These are phyloP conservation scores for Pseudogymnoascus destructans DNA, from an alignment of 2,329 filamentous ascomycete species.

Conservation along the genomic window DNA sequence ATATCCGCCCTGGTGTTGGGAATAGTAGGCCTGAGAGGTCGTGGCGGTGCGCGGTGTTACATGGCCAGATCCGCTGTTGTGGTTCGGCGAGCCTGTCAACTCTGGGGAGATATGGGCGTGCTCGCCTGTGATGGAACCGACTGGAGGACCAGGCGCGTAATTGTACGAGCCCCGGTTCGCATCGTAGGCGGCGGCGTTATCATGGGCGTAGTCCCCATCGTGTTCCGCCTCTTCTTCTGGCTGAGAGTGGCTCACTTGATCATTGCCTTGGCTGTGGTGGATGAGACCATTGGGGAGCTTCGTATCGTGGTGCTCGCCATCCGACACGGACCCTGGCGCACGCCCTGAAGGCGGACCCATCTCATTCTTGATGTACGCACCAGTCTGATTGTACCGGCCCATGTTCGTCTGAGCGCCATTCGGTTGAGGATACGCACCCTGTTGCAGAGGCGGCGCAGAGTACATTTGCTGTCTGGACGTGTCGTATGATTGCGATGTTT, in stretches of 20 bases:
- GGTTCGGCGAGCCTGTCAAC: constrained; percentile 66
- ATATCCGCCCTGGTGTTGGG: constrained; percentile 47
- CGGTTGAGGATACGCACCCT: constrained; percentile 57
- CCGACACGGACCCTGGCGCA: constrained; percentile 41
- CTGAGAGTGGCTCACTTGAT: constrained; percentile 38
- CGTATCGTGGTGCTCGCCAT: constrained; percentile 49
- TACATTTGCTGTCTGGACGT: constrained; percentile 61
- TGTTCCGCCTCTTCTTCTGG: constrained; percentile 59
- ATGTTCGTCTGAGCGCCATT: constrained; percentile 50
- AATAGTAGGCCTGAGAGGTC: constrained; percentile 60
- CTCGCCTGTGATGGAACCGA: constrained; percentile 55
- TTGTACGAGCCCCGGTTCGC: constrained; percentile 61
- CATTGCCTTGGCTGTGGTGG: constrained; percentile 41
- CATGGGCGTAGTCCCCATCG: constrained; percentile 76
- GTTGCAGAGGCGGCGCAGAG: constrained; percentile 50
- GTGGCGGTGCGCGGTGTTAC: constrained; percentile 73
- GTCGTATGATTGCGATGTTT: constrained; percentile 58
- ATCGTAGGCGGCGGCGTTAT: constrained; percentile 59
- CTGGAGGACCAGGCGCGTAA: constrained; percentile 54
- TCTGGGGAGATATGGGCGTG: constrained; percentile 68
- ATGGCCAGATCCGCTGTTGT: constrained; percentile 68
- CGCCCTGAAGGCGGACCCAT: constrained; percentile 71
- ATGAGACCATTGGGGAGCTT: constrained; percentile 56
- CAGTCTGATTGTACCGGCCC: constrained; percentile 48
- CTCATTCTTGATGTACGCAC: constrained; percentile 65